Evolutionary conservation across 306 rosid genomes (phyloP).

Genomic region (Vigna radiata): DNA sequence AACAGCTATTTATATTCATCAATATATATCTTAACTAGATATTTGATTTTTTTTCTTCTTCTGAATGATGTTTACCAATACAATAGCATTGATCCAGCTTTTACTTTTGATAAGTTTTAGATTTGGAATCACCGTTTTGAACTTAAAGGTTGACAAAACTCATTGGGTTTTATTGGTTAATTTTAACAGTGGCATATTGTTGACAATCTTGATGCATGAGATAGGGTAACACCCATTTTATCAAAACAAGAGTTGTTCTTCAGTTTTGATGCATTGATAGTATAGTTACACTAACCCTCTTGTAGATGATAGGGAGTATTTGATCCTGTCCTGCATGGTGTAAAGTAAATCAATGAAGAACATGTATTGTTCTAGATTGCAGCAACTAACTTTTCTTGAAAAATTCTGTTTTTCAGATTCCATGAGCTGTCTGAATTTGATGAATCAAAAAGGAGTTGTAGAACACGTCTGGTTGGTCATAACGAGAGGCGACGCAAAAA

Average conservation of each 20-base stretch:
- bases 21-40: background rate
- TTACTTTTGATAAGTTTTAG: background rate
- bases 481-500: constrained; percentile 85
- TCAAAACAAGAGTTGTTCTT: background rate
- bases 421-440: constrained; percentile 82
- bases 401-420: constrained; percentile 58
- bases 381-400: constrained; percentile 28
- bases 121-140: background rate
- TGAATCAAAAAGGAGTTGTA: constrained; percentile 79
- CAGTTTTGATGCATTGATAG: background rate
- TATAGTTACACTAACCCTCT: background rate
- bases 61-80: background rate
- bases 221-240: background rate
- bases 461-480: constrained; percentile 90
- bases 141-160: background rate
- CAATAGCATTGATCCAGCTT: background rate
- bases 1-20: too few species aligned
- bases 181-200: background rate
- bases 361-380: background rate
- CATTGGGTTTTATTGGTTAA: background rate
- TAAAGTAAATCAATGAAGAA: background rate
- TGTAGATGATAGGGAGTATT: background rate
- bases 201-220: too few species aligned
- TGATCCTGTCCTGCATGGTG: background rate
- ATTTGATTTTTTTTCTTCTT: background rate